These are phyloP conservation scores for Sophora flavescens DNA, from an alignment of 306 rosid genomes.

Conservation along the genomic window DNA sequence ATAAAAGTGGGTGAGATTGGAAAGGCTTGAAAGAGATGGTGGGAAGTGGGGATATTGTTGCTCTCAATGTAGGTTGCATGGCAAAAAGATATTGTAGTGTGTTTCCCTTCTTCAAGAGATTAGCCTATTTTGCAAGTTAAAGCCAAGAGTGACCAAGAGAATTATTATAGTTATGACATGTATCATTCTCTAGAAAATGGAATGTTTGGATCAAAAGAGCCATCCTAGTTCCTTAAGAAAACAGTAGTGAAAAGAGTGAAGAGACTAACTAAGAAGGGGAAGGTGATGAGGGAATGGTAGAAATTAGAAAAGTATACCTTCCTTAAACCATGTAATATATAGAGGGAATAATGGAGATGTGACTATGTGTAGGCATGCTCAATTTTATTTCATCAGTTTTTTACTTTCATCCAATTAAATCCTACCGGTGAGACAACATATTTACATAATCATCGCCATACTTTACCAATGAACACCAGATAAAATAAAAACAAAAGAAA, in stretches of 20 bases:
- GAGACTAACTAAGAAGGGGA: neutral
- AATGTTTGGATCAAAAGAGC: neutral
- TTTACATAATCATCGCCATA: neutral
- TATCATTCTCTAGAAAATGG: neutral
- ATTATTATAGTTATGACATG: slow-evolving; percentile 25
- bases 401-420: neutral
- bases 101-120: slow-evolving; percentile 3
- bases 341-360: neutral
- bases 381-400: neutral
- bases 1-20: slow-evolving; percentile 3
- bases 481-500: neutral
- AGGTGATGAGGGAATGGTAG: slow-evolving; percentile 1
- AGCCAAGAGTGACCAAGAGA: neutral
- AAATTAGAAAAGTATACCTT: neutral
- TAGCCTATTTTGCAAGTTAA: slow-evolving; percentile 2
- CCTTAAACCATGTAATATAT: neutral
- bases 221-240: too few relatives aligned
- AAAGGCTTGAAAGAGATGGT: neutral
- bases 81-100: neutral
- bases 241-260: neutral
- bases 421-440: neutral
- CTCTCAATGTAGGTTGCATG: slow-evolving; percentile 1
- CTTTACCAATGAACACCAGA: neutral
- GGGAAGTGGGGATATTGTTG: neutral
- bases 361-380: neutral